Percentiles rank a stretch among this genome's conserved stretches.
phyloP scores from a whole-genome alignment of 2,329 filamentous ascomycete genomes.

The Xylogone sp. region DNA sequence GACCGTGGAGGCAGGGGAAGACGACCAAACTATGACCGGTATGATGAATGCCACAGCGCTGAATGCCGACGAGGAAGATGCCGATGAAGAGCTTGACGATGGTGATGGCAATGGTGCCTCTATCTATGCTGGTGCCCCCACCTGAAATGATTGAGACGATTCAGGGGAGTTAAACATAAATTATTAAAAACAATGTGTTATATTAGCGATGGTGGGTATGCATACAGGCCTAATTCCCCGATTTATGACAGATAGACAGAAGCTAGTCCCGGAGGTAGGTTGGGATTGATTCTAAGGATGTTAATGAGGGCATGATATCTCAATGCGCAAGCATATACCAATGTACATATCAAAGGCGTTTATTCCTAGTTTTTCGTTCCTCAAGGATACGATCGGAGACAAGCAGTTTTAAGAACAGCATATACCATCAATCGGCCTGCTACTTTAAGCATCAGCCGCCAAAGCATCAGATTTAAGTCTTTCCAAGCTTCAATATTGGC shows the following conservation, averaged over 20 bases:
- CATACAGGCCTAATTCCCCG: not conserved
- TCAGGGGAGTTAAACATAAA: not conserved
- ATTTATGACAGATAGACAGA: not conserved
- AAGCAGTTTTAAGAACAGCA: not conserved
- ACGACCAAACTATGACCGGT: slow-evolving; percentile 44
- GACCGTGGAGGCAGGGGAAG: slow-evolving; percentile 84
- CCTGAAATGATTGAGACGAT: not conserved
- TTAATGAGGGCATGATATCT: not conserved
- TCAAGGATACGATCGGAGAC: not conserved
- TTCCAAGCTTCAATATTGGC: too few relatives aligned
- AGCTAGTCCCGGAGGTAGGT: not conserved
- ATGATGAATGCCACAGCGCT: slow-evolving; percentile 17
- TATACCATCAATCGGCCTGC: not conserved
- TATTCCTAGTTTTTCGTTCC: not conserved
- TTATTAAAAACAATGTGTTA: not conserved
- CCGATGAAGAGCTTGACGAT: slow-evolving; percentile 19
- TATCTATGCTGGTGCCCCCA: not conserved
- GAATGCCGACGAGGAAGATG: slow-evolving; percentile 16
- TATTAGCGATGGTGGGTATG: not conserved
- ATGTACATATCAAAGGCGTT: not conserved
- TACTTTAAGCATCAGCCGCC: too few relatives aligned
- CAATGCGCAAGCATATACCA: not conserved
- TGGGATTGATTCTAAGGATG: not conserved
- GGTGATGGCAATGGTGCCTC: slow-evolving; percentile 8
- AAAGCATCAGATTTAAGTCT: too few relatives aligned